Evolutionary conservation across 306 rosid species (phyloP).

Genomic region (Potentilla sterilis): DNA sequence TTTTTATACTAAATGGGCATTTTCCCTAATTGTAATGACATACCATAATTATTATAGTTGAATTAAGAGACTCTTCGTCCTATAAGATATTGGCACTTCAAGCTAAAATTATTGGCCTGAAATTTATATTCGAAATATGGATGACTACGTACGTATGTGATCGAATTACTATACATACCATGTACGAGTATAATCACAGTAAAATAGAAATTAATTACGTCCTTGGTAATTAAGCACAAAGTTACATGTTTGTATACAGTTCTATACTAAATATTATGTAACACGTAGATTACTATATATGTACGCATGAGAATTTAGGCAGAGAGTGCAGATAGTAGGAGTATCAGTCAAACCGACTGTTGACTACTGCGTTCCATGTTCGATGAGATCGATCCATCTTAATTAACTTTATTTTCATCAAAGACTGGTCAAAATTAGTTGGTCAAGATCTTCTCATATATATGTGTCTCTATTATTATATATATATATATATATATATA

Average conservation of each 20-base stretch:
- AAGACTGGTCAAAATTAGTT: background rate
- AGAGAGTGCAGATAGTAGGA: background rate
- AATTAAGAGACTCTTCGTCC: background rate
- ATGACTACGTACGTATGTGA: background rate
- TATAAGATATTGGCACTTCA: background rate
- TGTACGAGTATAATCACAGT: too few relatives aligned
- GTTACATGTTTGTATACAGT: too few relatives aligned
- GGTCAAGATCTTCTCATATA: background rate
- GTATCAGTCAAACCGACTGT: constrained; percentile 9
- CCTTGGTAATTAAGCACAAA: too few relatives aligned
- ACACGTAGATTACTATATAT: background rate
- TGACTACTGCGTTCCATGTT: background rate
- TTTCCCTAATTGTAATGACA: too few relatives aligned
- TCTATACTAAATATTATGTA: too few relatives aligned
- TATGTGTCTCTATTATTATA: too few relatives aligned
- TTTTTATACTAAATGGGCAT: too few relatives aligned
- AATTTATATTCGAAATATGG: background rate
- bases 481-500: too few relatives aligned
- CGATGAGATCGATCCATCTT: background rate
- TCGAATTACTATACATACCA: background rate
- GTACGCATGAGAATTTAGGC: background rate
- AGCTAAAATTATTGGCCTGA: background rate
- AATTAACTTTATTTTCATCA: background rate
- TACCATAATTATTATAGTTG: background rate
- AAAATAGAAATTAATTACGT: too few relatives aligned